Evolutionary conservation across 164 flowering plant genomes (phyloP).

Genomic region (Vitis labrusca): DNA sequence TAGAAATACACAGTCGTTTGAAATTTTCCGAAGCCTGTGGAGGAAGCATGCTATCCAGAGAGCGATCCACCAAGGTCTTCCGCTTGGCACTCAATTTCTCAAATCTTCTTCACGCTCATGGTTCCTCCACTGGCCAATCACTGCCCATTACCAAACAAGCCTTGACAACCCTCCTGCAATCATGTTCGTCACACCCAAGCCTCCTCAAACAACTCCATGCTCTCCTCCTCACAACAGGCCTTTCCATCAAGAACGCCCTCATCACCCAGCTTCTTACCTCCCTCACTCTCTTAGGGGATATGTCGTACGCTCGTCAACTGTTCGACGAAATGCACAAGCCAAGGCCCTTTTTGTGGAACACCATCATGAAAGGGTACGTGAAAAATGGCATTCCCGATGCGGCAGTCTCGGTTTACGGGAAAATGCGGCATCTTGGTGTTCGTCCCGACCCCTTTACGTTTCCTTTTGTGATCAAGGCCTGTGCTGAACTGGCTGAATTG

Average conservation of each 20-base stretch:
- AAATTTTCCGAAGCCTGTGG: no score
- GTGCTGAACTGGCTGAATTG: slow-evolving; percentile 17
- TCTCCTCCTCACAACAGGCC: slow-evolving; percentile 36
- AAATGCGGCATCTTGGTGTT: slow-evolving; percentile 27
- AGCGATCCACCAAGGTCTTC: no score
- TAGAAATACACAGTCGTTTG: no score
- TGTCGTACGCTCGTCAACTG: slow-evolving; percentile 35
- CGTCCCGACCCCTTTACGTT: slow-evolving; percentile 46
- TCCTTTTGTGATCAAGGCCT: slow-evolving; percentile 42
- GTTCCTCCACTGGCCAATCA: no score
- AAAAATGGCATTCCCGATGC: slow-evolving; percentile 22
- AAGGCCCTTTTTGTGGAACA: slow-evolving; percentile 42
- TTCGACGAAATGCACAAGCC: slow-evolving; percentile 51
- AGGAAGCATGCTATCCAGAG: no score
- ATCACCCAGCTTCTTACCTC: slow-evolving; percentile 30
- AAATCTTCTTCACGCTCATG: no score
- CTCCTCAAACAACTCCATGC: slow-evolving; percentile 39
- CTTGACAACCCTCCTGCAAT: slow-evolving; percentile 21
- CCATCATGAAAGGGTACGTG: slow-evolving; percentile 40
- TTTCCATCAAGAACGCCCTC: slow-evolving; percentile 39
- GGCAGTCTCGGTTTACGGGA: slow-evolving; percentile 22
- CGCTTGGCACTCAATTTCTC: no score
- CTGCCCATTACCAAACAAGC: slow-evolving; percentile 15
- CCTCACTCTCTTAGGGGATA: slow-evolving; percentile 21
- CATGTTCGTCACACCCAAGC: slow-evolving; percentile 23